Percentiles rank a stretch among this genome's conserved stretches.
Conservation (phyloP, 352 stramenopile genomes). For the Phytophthora multivora region DNA sequence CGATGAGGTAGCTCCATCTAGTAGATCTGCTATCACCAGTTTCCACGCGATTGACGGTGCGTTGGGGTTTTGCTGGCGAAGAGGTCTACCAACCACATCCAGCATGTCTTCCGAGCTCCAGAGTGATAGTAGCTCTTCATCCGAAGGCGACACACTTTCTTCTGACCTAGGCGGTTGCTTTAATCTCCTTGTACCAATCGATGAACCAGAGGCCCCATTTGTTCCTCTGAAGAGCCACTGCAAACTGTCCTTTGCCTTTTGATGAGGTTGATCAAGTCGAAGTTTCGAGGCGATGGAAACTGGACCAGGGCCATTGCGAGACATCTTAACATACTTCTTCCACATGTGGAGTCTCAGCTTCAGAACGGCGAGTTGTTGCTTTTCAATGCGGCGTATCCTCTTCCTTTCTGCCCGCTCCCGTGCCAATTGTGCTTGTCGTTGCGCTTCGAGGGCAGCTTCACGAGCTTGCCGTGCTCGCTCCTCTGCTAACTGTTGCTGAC, state of each 20-base stretch:
- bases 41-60: slow-evolving; percentile 57
- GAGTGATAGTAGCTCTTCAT: slow-evolving; percentile 21
- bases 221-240: slow-evolving; percentile 48
- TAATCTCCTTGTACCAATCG: slow-evolving; percentile 32
- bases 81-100: slow-evolving; percentile 33
- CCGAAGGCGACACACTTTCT: slow-evolving; percentile 11
- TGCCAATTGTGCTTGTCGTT: slow-evolving; percentile 52
- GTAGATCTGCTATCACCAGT: slow-evolving; percentile 72
- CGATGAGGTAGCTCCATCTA: slow-evolving; percentile 53
- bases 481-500: slow-evolving; percentile 49
- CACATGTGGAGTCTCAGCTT: slow-evolving; percentile 65
- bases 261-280: slow-evolving; percentile 34
- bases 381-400: slow-evolving; percentile 35
- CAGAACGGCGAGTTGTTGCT: slow-evolving; percentile 58
- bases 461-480: slow-evolving; percentile 43
- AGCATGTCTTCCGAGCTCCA: slow-evolving; percentile 46
- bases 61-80: slow-evolving; percentile 26
- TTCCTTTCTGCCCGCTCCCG: slow-evolving; percentile 46
- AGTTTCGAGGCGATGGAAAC: slow-evolving; percentile 48
- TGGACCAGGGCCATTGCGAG: slow-evolving; percentile 43
- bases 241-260: slow-evolving; percentile 51
- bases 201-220: slow-evolving; percentile 11
- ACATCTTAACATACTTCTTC: slow-evolving; percentile 66
- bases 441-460: slow-evolving; percentile 52
- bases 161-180: slow-evolving; percentile 22